Base-by-base conservation (phyloP, 2,329 filamentous ascomycete genomes). In the Thelonectria blattea region DNA sequence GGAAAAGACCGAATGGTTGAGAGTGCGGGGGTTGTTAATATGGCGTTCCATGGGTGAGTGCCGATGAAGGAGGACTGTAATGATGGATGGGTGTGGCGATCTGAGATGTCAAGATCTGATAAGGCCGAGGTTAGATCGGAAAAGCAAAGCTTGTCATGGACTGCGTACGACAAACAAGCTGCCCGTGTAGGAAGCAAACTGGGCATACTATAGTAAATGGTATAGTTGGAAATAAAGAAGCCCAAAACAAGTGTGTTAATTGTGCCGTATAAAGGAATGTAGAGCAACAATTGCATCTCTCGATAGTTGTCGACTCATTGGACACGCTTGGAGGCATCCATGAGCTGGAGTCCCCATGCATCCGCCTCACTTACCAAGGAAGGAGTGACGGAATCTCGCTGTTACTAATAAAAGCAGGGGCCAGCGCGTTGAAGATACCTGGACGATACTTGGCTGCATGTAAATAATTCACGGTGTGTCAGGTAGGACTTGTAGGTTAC, bases 351-450 rank as follows among this genome's bases (percentile, higher is more conserved):
- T 30, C 11, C 11, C 15, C 12, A 15, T 37, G 15, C 12, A 15
- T 37, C 11, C 34, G 34, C 15, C 11, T 15, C 34, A 37, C 15
- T 15, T 37, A 14, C 34, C 22, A 4, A 6, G 3, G 42, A 46
- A 34, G 34, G 34, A 37, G 34, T 37, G 34, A 37, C 34, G 34
- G 34, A 11, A 37, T 12, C 17, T 42, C 9, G n/a, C 17, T 17
- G 39, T 15, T 42, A 42, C 39, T 17, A 15, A 41, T 46, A n/a
- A 55, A 49, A 47, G 43, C 45, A 52, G 24, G 45, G 52, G 27
- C 17, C 30, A 32, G 52, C 45, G 52, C 20, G 52, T 55, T 30
- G 11, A 18, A 53, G 27, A 42, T 53, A 46, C 51, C 24, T 41
- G 24, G 22, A n/a, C n/a, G 14, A 22, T 39, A 27, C 48, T 12